Evolutionary conservation across 1,284 basidiomycete species (phyloP).

Genomic region (Sparassis latifolia): DNA sequence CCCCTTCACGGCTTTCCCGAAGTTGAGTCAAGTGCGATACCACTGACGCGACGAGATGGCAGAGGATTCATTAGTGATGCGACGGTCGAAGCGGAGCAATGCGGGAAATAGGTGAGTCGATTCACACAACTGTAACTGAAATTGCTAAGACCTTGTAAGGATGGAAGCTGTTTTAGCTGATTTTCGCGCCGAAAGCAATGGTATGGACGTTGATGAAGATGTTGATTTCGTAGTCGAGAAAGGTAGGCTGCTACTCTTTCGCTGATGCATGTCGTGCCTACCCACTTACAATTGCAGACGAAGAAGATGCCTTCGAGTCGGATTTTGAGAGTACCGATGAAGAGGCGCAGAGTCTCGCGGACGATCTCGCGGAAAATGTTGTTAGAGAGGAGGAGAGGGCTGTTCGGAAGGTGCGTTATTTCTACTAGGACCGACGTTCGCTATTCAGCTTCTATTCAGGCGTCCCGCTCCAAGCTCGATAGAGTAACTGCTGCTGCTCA

Average conservation of each 20-base stretch:
- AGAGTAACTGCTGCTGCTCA: slow-evolving; percentile 60
- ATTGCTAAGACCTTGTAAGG: slow-evolving; percentile 28
- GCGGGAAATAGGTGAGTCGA: slow-evolving; percentile 60
- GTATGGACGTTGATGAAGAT: slow-evolving; percentile 63
- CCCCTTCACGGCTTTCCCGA: neutral
- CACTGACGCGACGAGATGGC: slow-evolving; percentile 14
- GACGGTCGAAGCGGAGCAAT: slow-evolving; percentile 60
- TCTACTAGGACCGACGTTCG: neutral
- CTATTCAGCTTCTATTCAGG: slow-evolving; percentile 28
- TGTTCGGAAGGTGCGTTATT: slow-evolving; percentile 42
- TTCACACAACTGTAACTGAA: neutral
- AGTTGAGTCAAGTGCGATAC: no score
- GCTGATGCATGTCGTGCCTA: neutral
- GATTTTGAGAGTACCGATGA: slow-evolving; percentile 82
- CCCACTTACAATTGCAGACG: slow-evolving; percentile 39
- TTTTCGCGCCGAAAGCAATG: slow-evolving; percentile 50
- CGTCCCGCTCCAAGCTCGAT: slow-evolving; percentile 46
- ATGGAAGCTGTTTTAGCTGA: slow-evolving; percentile 73
- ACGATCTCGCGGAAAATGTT: slow-evolving; percentile 45
- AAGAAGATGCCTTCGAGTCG: slow-evolving; percentile 72
- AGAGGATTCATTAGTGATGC: slow-evolving; percentile 47
- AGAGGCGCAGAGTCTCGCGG: slow-evolving; percentile 51
- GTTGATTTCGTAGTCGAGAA: slow-evolving; percentile 60
- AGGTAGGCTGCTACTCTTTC: slow-evolving; percentile 29
- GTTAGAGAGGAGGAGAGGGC: slow-evolving; percentile 56